Percentiles rank a stretch among this genome's conserved stretches.
Conservation (phyloP, 495 filamentous ascomycete genomes). For the Neurospora sp. region DNA sequence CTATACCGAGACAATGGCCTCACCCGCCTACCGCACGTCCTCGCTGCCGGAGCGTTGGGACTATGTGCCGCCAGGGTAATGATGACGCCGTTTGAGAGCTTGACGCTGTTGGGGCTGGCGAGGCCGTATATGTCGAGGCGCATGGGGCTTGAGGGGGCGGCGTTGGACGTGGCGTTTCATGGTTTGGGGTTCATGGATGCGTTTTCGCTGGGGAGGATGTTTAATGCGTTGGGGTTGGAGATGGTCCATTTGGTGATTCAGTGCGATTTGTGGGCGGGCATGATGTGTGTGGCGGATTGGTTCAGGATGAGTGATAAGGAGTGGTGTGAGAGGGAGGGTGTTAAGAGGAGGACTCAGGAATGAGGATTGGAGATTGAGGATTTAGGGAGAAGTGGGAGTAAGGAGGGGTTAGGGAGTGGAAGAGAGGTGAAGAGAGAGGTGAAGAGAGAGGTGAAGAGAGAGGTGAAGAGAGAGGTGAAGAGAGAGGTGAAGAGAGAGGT, state of each 20-base stretch:
- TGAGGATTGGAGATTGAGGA: background rate
- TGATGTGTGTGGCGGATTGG: slow-evolving; percentile 20
- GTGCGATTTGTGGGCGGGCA: slow-evolving; percentile 23
- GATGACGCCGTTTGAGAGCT: slow-evolving; percentile 22
- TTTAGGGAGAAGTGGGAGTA: too few relatives aligned
- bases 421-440: background rate
- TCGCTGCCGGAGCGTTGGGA: slow-evolving; percentile 30
- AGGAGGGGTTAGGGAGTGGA: too few relatives aligned
- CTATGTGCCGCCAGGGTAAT: slow-evolving; percentile 20
- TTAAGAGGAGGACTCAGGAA: background rate
- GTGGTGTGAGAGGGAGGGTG: slow-evolving; percentile 19
- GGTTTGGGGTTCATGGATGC: slow-evolving; percentile 10
- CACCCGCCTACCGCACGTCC: slow-evolving; percentile 22
- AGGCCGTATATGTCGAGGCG: slow-evolving; percentile 13
- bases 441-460: background rate
- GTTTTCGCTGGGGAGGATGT: slow-evolving; percentile 11
- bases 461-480: background rate
- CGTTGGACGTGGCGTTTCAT: slow-evolving; percentile 18
- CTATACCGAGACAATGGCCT: slow-evolving; percentile 29
- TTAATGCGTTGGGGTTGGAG: slow-evolving; percentile 28
- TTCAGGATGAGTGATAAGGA: slow-evolving; percentile 26
- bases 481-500: background rate
- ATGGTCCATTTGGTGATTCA: slow-evolving; percentile 19
- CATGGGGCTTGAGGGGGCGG: slow-evolving; percentile 8
- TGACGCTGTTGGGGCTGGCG: slow-evolving; percentile 19